These are phyloP conservation scores for Parietaria judaica DNA, from an alignment of 306 rosid species.

Conservation along the genomic window DNA sequence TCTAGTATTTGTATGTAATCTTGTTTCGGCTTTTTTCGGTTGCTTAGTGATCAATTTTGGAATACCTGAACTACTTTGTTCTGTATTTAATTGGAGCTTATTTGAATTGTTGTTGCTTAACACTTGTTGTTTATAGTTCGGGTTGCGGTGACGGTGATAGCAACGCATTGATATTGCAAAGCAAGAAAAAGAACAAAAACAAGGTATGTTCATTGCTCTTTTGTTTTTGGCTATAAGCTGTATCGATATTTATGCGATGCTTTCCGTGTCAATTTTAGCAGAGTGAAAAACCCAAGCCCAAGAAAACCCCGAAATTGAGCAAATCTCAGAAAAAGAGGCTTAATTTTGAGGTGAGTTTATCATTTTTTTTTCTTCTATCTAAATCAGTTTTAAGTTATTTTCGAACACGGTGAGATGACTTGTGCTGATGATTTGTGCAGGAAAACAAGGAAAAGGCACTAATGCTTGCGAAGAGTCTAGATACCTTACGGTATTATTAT, in stretches of 20 bases:
- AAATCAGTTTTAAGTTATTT: slow-evolving; percentile 15
- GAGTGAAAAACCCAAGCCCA: slow-evolving; percentile 20
- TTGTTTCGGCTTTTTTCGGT: background rate
- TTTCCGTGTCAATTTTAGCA: slow-evolving; percentile 19
- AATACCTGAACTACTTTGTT: background rate
- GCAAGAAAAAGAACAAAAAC: slow-evolving; percentile 13
- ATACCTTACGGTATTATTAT: slow-evolving; percentile 52
- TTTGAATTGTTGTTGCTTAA: background rate
- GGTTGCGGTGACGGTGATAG: slow-evolving; percentile 11
- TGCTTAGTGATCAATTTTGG: no score
- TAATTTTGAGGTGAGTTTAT: slow-evolving; percentile 56
- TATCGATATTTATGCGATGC: background rate
- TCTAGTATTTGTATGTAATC: background rate
- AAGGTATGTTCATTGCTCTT: slow-evolving; percentile 14
- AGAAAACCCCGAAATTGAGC: slow-evolving; percentile 46
- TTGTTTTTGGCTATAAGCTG: background rate
- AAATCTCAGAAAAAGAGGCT: slow-evolving; percentile 64
- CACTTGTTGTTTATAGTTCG: slow-evolving; percentile 6
- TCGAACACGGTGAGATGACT: slow-evolving; percentile 13
- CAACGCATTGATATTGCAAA: slow-evolving; percentile 19
- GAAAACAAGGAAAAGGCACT: slow-evolving; percentile 56
- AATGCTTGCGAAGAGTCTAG: slow-evolving; percentile 46
- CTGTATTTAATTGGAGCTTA: no score
- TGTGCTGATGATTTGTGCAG: slow-evolving; percentile 29
- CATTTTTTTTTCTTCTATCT: background rate